phyloP scores from a whole-genome alignment of 345 rosid species.

The Populus euphratica region DNA sequence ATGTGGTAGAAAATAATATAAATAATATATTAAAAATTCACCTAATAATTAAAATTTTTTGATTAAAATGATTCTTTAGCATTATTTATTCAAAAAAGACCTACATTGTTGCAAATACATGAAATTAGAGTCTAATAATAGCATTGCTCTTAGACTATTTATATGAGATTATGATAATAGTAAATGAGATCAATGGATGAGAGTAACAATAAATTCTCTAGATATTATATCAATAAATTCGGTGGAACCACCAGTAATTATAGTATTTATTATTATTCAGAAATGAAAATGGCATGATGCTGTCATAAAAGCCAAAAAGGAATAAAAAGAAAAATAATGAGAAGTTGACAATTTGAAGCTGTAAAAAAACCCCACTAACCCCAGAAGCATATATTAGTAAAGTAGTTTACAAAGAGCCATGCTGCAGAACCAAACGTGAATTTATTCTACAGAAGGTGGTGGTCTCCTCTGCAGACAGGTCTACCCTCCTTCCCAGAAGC shows the following conservation, averaged over 20 bases:
- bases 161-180: too few relatives aligned
- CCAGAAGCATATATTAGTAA: conserved; percentile 27
- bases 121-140: too few relatives aligned
- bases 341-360: background rate
- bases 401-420: conserved; percentile 19
- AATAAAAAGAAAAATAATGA: background rate
- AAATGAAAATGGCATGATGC: background rate
- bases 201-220: background rate
- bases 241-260: too few relatives aligned
- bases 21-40: too few relatives aligned
- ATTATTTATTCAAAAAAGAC: too few relatives aligned
- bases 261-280: background rate
- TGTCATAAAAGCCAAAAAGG: background rate
- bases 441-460: conserved; percentile 8
- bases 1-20: too few relatives aligned
- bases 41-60: too few relatives aligned
- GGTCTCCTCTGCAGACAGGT: conserved; percentile 13
- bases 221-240: background rate
- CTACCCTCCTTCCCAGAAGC: background rate
- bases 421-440: conserved; percentile 43
- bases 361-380: background rate
- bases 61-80: accelerated
- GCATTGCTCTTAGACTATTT: too few relatives aligned
- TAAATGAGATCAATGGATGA: background rate
- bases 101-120: too few relatives aligned